phyloP scores from a whole-genome alignment of 192 early-diverging fungal species.

The Coemansia sp. region DNA sequence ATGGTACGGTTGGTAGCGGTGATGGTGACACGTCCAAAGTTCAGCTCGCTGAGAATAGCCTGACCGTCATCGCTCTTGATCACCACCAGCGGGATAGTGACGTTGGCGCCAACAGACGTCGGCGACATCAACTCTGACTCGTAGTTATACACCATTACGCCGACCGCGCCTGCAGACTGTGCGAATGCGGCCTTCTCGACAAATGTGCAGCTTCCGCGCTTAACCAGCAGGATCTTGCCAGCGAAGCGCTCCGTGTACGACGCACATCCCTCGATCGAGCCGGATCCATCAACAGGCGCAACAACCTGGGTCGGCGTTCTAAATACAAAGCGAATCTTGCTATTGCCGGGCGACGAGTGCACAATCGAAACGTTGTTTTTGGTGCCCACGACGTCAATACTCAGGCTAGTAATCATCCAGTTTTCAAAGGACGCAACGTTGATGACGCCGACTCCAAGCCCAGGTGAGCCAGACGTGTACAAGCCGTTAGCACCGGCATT shows the following conservation, averaged over 20 bases:
- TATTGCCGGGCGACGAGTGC: conserved; percentile 48
- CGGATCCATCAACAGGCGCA: conserved; percentile 47
- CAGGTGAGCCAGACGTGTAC: conserved; percentile 61
- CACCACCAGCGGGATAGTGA: conserved; percentile 59
- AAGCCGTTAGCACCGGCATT: conserved; percentile 70
- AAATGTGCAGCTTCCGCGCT: conserved; percentile 71
- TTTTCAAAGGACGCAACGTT: conserved; percentile 59
- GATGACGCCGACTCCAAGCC: conserved; percentile 57
- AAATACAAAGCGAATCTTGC: conserved; percentile 49
- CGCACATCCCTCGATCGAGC: conserved; percentile 61
- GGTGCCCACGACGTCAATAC: conserved; percentile 38
- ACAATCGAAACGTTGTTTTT: conserved; percentile 50
- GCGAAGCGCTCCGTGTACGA: conserved; percentile 40
- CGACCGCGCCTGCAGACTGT: conserved; percentile 61
- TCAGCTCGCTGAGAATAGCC: conserved; percentile 52
- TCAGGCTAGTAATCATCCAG: conserved; percentile 48
- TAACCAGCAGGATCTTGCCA: conserved; percentile 62
- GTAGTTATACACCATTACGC: conserved; percentile 66
- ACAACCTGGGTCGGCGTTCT: conserved; percentile 38
- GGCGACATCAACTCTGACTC: conserved; percentile 47
- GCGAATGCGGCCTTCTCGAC: conserved; percentile 62
- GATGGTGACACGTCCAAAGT: conserved; percentile 39
- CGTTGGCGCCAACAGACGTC: conserved; percentile 38
- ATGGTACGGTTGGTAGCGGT: conserved; percentile 54
- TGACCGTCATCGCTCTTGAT: conserved; percentile 59